A percentile compares a stretch with the other conserved stretches of the same genome.
These are phyloP conservation scores for Aphanomyces stellatus DNA, from an alignment of 352 stramenopile species.

Conservation along the genomic window DNA sequence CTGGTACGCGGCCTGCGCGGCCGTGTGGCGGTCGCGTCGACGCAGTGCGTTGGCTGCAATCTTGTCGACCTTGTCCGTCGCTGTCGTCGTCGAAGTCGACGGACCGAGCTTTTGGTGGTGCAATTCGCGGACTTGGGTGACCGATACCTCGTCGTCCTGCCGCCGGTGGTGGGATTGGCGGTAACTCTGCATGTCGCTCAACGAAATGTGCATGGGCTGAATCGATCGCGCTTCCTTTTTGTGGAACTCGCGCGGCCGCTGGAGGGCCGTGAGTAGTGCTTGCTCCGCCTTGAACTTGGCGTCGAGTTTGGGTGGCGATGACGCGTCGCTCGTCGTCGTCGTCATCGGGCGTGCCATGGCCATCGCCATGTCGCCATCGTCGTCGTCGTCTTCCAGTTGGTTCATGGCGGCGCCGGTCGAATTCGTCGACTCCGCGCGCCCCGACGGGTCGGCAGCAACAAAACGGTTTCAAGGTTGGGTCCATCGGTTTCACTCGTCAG, in stretches of 20 bases:
- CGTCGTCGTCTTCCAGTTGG: too few relatives aligned
- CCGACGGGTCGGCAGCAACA: too few relatives aligned
- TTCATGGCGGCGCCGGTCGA: too few relatives aligned
- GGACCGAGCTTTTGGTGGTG: conserved; percentile 31
- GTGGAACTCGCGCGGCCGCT: conserved; percentile 14
- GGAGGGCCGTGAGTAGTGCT: conserved; percentile 13
- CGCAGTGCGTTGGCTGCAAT: conserved; percentile 48
- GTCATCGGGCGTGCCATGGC: too few relatives aligned
- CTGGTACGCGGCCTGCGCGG: conserved; percentile 35
- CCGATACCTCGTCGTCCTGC: conserved; percentile 21
- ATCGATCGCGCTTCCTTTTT: background rate
- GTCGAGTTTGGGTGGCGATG: conserved; percentile 2
- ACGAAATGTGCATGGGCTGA: conserved; percentile 16
- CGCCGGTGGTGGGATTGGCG: conserved; percentile 15
- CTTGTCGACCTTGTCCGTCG: conserved; percentile 25
- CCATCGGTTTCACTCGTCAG: too few relatives aligned
- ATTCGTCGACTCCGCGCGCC: too few relatives aligned
- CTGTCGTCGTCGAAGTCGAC: conserved; percentile 15
- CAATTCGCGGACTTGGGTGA: conserved; percentile 46
- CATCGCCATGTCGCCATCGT: too few relatives aligned
- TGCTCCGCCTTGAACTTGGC: conserved; percentile 16
- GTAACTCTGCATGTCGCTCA: conserved; percentile 23
- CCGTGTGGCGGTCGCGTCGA: conserved; percentile 50
- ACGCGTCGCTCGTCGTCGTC: background rate
- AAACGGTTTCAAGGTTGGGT: too few relatives aligned